Conservation (phyloP, 805 yeast species). For the Hanseniaspora valbyensis region DNA sequence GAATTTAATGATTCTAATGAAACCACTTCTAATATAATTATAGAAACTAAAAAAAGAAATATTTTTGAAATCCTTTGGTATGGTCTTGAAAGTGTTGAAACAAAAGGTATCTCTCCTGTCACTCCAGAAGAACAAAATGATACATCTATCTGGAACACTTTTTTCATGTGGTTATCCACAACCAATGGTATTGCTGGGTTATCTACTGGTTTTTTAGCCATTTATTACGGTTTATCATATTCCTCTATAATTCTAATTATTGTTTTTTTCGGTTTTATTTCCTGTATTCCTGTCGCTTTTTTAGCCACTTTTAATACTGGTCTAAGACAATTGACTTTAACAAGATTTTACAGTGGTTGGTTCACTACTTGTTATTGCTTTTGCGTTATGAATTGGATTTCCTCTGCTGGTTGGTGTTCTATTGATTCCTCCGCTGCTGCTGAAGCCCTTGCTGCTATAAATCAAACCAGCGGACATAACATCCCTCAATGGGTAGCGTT, state of each 20-base stretch:
- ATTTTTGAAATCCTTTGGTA: constrained; percentile 12
- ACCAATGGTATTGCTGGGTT: constrained; percentile 82
- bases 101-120: constrained; percentile 32
- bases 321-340: constrained; percentile 74
- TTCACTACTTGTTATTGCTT: constrained; percentile 56
- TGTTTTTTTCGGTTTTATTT: constrained; percentile 63
- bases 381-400: constrained; percentile 63
- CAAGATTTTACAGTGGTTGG: constrained; percentile 70
- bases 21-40: too few species aligned
- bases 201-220: constrained; percentile 59
- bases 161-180: constrained; percentile 86
- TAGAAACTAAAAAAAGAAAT: constrained; percentile 10
- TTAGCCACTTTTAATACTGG: constrained; percentile 83
- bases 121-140: constrained; percentile 49
- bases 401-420: constrained; percentile 94
- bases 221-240: constrained; percentile 57
- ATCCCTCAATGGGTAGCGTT: constrained; percentile 91
- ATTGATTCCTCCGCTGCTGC: constrained; percentile 86
- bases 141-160: constrained; percentile 27
- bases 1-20: too few species aligned
- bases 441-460: constrained; percentile 66
- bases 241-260: constrained; percentile 59
- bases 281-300: constrained; percentile 69
- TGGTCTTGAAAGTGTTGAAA: constrained; percentile 15
- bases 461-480: constrained; percentile 35